Evolutionary conservation across 768 basidiomycete species (phyloP).

Genomic region (Tylopilus rubrobrunneus): DNA sequence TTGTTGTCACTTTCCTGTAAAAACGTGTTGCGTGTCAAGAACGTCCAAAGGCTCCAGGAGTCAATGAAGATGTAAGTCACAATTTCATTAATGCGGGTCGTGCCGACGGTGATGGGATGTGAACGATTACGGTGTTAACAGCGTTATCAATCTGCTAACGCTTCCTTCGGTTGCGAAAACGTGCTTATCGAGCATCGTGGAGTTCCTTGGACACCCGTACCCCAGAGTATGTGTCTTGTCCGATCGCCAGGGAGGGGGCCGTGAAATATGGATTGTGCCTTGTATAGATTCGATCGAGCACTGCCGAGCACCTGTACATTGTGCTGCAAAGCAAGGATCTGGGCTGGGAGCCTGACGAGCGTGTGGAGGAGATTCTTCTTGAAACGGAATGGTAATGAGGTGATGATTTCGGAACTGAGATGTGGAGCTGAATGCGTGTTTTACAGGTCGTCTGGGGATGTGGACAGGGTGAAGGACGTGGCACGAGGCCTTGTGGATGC

Average conservation of each 20-base stretch:
- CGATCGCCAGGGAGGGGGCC: conserved; percentile 7
- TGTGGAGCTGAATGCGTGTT: conserved; percentile 28
- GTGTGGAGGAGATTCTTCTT: conserved; percentile 61
- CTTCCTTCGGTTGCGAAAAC: conserved; percentile 41
- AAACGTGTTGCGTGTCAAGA: conserved; percentile 72
- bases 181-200: conserved; percentile 42
- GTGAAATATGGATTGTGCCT: conserved; percentile 3
- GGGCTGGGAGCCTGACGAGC: conserved; percentile 56
- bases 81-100: conserved; percentile 24
- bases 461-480: conserved; percentile 35
- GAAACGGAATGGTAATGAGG: conserved; percentile 75
- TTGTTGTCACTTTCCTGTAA: conserved; percentile 56
- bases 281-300: conserved; percentile 67
- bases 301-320: conserved; percentile 81
- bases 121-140: conserved; percentile 29
- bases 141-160: conserved; percentile 62
- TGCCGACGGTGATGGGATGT: conserved; percentile 7
- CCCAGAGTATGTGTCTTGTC: conserved; percentile 57
- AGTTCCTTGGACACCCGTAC: conserved; percentile 76
- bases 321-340: conserved; percentile 69
- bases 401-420: conserved; percentile 1
- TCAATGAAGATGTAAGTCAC: conserved; percentile 76
- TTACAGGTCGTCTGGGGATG: conserved; percentile 47
- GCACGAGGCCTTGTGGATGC: conserved; percentile 39
- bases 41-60: conserved; percentile 72